Evolutionary conservation across 805 yeast genomes (phyloP), one percentile per base, ranked within the genome.

Genomic region (Brettanomyces bruxellensis): DNA sequence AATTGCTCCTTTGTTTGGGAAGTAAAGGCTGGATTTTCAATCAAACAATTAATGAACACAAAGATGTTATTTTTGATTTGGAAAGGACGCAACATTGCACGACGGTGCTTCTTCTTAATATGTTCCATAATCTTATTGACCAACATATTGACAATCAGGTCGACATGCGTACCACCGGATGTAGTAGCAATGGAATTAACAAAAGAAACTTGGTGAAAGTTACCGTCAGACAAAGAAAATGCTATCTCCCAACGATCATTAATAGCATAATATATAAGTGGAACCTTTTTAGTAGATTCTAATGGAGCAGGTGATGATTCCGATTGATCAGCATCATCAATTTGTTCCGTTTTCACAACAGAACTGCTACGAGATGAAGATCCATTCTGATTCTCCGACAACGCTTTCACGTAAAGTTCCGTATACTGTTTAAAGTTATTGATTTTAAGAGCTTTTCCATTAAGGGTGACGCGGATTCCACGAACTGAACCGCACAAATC

Each of bases 141-240:
- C 46, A 93, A 75, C 67, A 90, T 87, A 62, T 91, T 96, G 4
- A 95, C 72, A 30, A 90, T 75, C 60, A 83, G 79, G 54, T 83
- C 89, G 34, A 89, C 95, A 63, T 93, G 99, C 0, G 99, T 86
- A 55, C 99, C 99, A 49, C 99, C 99, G 1, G 91, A 70, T 0
- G 98, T 91, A 0, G 99, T 93, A 0, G 99, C 99, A 61, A 93
- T 93, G 5, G 97, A 89, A 62, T 93, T 93, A 13, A 93, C 99
- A 68, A 93, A 93, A 34, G 97, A 90, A 39, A 93, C 93, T 64
- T 93, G 99, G 56, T 87, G 86, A 66, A 93, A 93, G 2, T 77
- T 68, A 4, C 90, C 91, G 58, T 89, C 96, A 39, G 97, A 86
- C 4, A 89, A 84, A 1, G 95, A 91, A 69, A 93, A 91, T 0